Percentiles rank a stretch among this genome's conserved stretches.
Conservation (phyloP, 2,329 filamentous ascomycete species). For the Sporothrix globosa region DNA sequence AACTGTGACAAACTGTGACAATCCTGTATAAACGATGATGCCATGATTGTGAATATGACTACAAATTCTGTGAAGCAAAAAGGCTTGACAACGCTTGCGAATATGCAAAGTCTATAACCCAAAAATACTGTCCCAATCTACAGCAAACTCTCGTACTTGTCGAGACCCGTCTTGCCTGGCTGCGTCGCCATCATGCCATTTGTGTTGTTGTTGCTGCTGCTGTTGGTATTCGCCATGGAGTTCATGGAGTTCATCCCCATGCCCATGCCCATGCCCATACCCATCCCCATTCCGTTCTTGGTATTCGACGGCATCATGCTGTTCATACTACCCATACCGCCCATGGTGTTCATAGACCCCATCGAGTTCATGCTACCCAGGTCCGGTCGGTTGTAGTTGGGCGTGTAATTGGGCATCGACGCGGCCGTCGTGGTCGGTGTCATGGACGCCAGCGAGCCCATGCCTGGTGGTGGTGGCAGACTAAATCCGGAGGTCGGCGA, state of each 20-base stretch:
- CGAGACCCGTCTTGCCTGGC: constrained; percentile 57
- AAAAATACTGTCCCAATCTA: constrained; percentile 41
- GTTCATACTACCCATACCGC: not conserved
- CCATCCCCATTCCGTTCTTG: constrained; percentile 37
- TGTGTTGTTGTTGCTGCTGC: constrained; percentile 22
- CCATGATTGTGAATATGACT: not conserved
- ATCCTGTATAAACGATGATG: not conserved
- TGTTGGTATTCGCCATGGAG: constrained; percentile 40
- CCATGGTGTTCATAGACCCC: not conserved
- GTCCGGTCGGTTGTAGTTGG: constrained; percentile 30
- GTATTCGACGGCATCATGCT: constrained; percentile 27
- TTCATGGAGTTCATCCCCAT: constrained; percentile 38
- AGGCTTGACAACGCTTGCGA: not conserved
- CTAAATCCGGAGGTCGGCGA: constrained; percentile 50
- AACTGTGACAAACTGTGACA: not conserved
- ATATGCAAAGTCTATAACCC: not conserved
- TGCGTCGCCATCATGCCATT: constrained; percentile 41
- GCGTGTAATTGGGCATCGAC: constrained; percentile 1
- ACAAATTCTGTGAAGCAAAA: too few species aligned
- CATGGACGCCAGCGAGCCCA: constrained; percentile 37
- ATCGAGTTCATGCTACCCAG: constrained; percentile 20
- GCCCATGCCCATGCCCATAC: constrained; percentile 34
- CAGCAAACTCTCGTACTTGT: constrained; percentile 70
- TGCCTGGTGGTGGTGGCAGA: constrained; percentile 46
- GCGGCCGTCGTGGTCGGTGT: constrained; percentile 24